Evolutionary conservation across 2,329 filamentous ascomycete genomes (phyloP).

Genomic region (Epichloe elymi): DNA sequence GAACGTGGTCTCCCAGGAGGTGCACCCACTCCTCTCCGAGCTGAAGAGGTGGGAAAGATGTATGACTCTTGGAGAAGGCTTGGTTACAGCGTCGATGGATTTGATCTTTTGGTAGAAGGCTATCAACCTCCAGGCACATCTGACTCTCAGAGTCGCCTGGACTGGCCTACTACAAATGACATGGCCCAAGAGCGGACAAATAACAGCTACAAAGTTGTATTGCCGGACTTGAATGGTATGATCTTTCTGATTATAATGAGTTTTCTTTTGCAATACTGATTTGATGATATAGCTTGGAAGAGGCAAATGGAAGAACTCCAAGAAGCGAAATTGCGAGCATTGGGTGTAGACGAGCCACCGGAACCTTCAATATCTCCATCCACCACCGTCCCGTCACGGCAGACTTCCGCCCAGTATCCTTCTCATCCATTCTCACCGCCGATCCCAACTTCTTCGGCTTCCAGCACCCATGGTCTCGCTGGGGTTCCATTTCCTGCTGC

Average conservation of each 20-base stretch:
- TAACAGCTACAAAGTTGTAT: constrained; percentile 44
- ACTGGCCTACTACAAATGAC: constrained; percentile 54
- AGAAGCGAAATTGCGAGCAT: constrained; percentile 82
- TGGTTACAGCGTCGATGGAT: constrained; percentile 57
- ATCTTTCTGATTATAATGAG: not conserved
- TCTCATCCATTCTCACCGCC: constrained; percentile 73
- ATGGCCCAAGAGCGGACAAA: constrained; percentile 40
- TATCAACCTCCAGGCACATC: constrained; percentile 24
- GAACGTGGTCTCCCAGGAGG: constrained; percentile 46
- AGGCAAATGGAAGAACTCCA: constrained; percentile 70
- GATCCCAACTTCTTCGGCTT: constrained; percentile 63
- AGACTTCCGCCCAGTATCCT: constrained; percentile 61
- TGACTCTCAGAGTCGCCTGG: constrained; percentile 50
- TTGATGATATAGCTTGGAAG: constrained; percentile 40
- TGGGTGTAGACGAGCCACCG: constrained; percentile 66
- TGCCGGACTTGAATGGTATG: constrained; percentile 56
- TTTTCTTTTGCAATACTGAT: constrained; percentile 6
- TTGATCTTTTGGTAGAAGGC: constrained; percentile 45
- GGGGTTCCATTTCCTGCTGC: constrained; percentile 42
- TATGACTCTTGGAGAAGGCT: constrained; percentile 53
- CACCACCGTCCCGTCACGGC: constrained; percentile 48
- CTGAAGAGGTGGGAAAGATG: constrained; percentile 46
- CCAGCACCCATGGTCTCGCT: constrained; percentile 48
- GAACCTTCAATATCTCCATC: constrained; percentile 53
- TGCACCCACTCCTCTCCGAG: constrained; percentile 38